Base-by-base conservation (phyloP, 1,284 basidiomycete genomes). In the Cystobasidium slooffiae region DNA sequence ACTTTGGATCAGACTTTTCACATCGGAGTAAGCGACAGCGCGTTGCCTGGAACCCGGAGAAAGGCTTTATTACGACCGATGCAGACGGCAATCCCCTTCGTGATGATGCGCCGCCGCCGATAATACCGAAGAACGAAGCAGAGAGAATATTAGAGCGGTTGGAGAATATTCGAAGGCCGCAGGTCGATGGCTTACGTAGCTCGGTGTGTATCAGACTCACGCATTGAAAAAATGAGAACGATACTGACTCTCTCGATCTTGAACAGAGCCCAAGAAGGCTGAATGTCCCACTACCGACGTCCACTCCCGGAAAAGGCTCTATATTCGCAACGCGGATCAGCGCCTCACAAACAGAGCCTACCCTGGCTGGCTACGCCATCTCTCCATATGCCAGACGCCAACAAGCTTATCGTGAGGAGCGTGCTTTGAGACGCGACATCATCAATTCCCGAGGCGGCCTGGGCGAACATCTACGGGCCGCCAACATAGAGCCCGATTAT, bases 321-420 rank as follows among this genome's bases (percentile, higher is more conserved):
- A 73, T 73, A 31, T 73, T 73, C 20, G 70, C 70, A 4, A 73
- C 70, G 18, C 62, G 55, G 12, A 73, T 73, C 39, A 65, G 49
- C 12, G 24, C 70, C 4, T 66, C 70, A 9, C 62, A 39, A 9
- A 44, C 63, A 14, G 47, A 49, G 18, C 70, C 70, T 24, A n/a
- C 62, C 1, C 46, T 73, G 18, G 46, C 41, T 41, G 39, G 70
- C n/a, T 52, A 73, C 20, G 70, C 70, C 31, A 73, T 73, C 20
- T 65, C 62, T 10, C 70, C 70, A n/a, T 49, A 66, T 24, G 62
- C 70, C 7, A 63, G 70, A 24, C 51, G 70, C 4, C 70, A 73
- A 44, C 62, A 53, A 16, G 62, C 53, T 1, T 31, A 22, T 24
- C 62, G 62, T 37, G 70, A 73, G 20, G 62, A 73, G 58, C 62